Evolutionary conservation across 768 basidiomycete genomes (phyloP).

Genomic region (Hericium erinaceus): DNA sequence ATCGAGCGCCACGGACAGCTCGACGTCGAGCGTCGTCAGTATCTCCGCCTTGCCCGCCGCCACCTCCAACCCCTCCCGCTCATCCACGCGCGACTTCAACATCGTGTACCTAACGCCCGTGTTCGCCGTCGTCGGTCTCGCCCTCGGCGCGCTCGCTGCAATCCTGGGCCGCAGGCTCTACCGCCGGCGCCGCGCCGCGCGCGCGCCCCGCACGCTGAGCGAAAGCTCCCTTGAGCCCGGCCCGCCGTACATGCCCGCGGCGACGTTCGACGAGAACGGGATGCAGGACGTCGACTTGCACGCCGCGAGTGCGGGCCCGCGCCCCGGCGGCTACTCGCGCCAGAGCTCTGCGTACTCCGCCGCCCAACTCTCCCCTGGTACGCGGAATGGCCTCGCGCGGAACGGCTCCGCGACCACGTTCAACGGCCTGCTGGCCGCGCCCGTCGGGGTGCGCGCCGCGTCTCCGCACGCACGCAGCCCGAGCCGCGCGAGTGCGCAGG

Average conservation of each 20-base stretch:
- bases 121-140: conserved; percentile 19
- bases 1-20: neutral
- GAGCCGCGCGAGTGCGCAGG: neutral
- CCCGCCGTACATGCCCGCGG: conserved; percentile 17
- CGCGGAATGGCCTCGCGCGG: neutral
- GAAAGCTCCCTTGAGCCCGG: conserved; percentile 16
- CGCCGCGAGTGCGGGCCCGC: neutral
- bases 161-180: conserved; percentile 16
- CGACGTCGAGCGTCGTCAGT: conserved; percentile 5
- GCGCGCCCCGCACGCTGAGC: neutral
- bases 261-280: neutral
- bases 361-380: too few relatives aligned
- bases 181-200: conserved; percentile 1
- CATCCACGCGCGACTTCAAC: conserved; percentile 13
- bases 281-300: neutral
- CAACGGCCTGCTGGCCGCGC: neutral
- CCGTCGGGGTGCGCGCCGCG: neutral
- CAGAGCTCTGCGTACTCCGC: conserved; percentile 1
- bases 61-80: conserved; percentile 6
- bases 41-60: conserved; percentile 21
- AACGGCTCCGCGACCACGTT: neutral
- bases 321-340: conserved; percentile 12
- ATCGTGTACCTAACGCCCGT: conserved; percentile 21
- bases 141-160: conserved; percentile 15
- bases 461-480: neutral